Conservation (phyloP, 805 yeast genomes). For the Kuraishia molischiana region DNA sequence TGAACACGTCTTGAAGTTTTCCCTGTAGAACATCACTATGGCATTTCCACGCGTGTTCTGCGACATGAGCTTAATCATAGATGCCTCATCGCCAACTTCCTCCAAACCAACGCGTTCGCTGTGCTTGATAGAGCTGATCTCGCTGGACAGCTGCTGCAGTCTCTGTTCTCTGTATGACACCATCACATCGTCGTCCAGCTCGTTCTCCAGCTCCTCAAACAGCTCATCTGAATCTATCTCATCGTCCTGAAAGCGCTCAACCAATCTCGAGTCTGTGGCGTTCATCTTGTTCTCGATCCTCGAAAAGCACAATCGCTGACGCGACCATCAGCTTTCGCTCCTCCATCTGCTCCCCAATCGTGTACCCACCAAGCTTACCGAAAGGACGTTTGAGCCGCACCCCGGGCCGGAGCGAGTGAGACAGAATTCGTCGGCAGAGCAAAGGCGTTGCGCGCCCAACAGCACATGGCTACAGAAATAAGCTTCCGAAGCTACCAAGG, state of each 20-base stretch:
- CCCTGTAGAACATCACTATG: slow-evolving; percentile 52
- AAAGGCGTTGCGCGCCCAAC: too few species aligned
- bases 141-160: slow-evolving; percentile 41
- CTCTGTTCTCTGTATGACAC: slow-evolving; percentile 52
- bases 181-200: slow-evolving; percentile 36
- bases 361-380: too few species aligned
- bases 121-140: slow-evolving; percentile 22
- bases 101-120: slow-evolving; percentile 17
- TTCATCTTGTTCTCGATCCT: not conserved
- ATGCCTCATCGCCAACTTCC: slow-evolving; percentile 25
- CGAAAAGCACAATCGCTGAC: too few species aligned
- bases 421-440: too few species aligned
- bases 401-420: too few species aligned
- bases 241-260: slow-evolving; percentile 36
- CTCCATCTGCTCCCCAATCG: too few species aligned
- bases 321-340: too few species aligned
- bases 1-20: slow-evolving; percentile 49
- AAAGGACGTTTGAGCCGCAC: too few species aligned
- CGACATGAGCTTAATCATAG: slow-evolving; percentile 41
- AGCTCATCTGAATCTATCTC: slow-evolving; percentile 25
- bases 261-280: slow-evolving; percentile 14
- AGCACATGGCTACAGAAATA: too few species aligned
- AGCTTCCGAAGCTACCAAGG: too few species aligned
- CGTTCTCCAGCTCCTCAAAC: slow-evolving; percentile 38
- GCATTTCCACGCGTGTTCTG: slow-evolving; percentile 30